Conservation (phyloP, 1,284 basidiomycete genomes). For the Leccinum fallax region DNA sequence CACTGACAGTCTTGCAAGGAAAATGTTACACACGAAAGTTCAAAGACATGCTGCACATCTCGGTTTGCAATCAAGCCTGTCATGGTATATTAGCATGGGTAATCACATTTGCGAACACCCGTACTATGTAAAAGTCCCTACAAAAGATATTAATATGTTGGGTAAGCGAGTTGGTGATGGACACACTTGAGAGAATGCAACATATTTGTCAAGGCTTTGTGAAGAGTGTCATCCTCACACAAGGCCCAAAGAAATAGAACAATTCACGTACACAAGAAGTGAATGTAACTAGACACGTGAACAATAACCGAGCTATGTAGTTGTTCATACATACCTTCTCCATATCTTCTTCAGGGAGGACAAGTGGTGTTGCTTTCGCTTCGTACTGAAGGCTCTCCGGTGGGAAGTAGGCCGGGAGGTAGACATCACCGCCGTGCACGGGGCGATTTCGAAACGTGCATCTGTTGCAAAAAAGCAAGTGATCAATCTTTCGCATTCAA, state of each 20-base stretch:
- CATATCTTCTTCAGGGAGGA: constrained; percentile 26
- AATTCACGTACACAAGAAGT: constrained; percentile 47
- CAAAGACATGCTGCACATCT: constrained; percentile 53
- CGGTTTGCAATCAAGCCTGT: constrained; percentile 49
- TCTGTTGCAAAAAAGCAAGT: constrained; percentile 27
- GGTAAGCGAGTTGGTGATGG: background rate
- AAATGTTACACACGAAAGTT: constrained; percentile 50
- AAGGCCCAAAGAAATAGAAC: background rate
- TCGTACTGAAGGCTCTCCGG: background rate
- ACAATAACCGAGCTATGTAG: constrained; percentile 3
- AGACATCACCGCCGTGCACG: constrained; percentile 42
- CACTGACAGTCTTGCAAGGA: no score
- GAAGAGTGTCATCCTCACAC: constrained; percentile 4
- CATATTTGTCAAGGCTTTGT: constrained; percentile 64
- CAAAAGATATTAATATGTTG: background rate
- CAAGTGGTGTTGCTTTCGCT: constrained; percentile 2
- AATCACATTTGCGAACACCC: constrained; percentile 14
- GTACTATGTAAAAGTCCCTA: constrained; percentile 58
- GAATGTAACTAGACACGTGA: constrained; percentile 49
- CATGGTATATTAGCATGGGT: constrained; percentile 5
- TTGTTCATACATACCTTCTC: constrained; percentile 19
- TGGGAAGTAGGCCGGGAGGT: constrained; percentile 47
- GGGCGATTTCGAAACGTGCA: constrained; percentile 49
- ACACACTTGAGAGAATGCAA: constrained; percentile 56
- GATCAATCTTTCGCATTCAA: background rate